A percentile compares a stretch with the other conserved stretches of the same genome.
Evolutionary conservation across 2,329 filamentous ascomycete genomes (phyloP).

Genomic region (Claviceps spartinae): DNA sequence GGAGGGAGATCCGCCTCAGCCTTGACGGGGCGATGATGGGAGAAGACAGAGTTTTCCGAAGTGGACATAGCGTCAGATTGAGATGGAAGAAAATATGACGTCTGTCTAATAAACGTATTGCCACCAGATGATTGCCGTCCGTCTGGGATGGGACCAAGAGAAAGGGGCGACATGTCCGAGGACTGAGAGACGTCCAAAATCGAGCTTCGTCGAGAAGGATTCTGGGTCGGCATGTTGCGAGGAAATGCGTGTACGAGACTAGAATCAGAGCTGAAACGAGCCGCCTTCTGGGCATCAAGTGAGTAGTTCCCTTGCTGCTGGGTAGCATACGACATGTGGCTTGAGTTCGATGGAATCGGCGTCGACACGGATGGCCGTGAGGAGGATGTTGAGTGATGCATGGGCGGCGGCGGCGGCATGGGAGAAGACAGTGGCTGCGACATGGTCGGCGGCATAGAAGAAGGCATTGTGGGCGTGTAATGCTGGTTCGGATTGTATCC

Average conservation of each 20-base stretch:
- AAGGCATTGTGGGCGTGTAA: slow-evolving; percentile 3
- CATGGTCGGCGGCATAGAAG: slow-evolving; percentile 5
- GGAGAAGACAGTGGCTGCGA: slow-evolving; percentile 1
- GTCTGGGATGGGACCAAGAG: slow-evolving; percentile 7
- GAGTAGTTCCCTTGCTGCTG: slow-evolving; percentile 11
- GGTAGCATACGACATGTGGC: slow-evolving; percentile 1
- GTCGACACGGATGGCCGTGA: slow-evolving; percentile 8
- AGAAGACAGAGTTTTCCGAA: slow-evolving; percentile 9
- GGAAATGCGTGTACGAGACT: slow-evolving; percentile 12
- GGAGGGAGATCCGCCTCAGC: slow-evolving; percentile 7
- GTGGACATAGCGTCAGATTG: slow-evolving; percentile 6
- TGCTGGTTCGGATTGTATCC: slow-evolving; percentile 4
- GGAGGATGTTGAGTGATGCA: slow-evolving; percentile 7
- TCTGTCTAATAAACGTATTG: slow-evolving; percentile 1
- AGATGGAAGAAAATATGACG: slow-evolving; percentile 10
- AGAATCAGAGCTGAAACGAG: slow-evolving; percentile 8
- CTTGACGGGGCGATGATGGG: slow-evolving; percentile 10
- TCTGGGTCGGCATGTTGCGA: slow-evolving; percentile 13
- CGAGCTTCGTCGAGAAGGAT: slow-evolving; percentile 9
- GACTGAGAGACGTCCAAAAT: slow-evolving; percentile 9
- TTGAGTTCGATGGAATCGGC: slow-evolving; percentile 4
- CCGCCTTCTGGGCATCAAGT: slow-evolving; percentile 7
- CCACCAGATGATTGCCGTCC: slow-evolving; percentile 5
- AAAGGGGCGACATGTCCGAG: slow-evolving; percentile 8
- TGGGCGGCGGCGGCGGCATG: not conserved